phyloP scores from a whole-genome alignment of 2,329 filamentous ascomycete species.

The Chalaropsis ovoidea region DNA sequence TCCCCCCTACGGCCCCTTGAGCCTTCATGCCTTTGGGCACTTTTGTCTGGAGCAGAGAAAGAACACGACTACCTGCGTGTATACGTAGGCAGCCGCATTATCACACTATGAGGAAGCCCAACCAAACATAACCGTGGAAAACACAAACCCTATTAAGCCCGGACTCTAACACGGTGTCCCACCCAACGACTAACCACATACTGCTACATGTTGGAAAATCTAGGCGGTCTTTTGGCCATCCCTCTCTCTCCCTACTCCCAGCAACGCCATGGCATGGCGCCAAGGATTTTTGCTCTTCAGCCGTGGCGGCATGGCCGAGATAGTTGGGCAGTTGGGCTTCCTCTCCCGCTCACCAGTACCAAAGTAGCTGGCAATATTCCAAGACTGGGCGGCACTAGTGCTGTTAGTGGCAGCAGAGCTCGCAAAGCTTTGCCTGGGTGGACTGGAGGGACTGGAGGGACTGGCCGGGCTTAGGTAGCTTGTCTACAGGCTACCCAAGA shows the following conservation, averaged over 20 bases:
- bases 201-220: slow-evolving; percentile 4
- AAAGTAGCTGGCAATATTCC: not conserved
- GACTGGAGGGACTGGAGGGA: too few relatives aligned
- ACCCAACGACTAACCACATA: not conserved
- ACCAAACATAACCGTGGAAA: too few relatives aligned
- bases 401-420: slow-evolving; percentile 3
- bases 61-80: too few relatives aligned
- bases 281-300: slow-evolving; percentile 10
- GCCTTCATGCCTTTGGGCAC: not conserved
- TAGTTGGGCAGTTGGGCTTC: not conserved
- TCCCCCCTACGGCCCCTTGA: not conserved
- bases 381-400: not conserved
- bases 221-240: not conserved
- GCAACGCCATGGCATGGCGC: not conserved
- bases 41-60: not conserved
- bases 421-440: not conserved
- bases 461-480: too few relatives aligned
- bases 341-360: not conserved
- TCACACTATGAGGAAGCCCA: not conserved
- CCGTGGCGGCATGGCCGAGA: slow-evolving; percentile 5
- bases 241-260: not conserved
- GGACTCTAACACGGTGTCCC: not conserved
- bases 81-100: not conserved
- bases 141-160: too few relatives aligned
- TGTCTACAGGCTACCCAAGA: too few relatives aligned